Percentiles rank a stretch among this genome's conserved stretches.
phyloP scores from a whole-genome alignment of 139 green algal genomes.

The Micractinium sp. region DNA sequence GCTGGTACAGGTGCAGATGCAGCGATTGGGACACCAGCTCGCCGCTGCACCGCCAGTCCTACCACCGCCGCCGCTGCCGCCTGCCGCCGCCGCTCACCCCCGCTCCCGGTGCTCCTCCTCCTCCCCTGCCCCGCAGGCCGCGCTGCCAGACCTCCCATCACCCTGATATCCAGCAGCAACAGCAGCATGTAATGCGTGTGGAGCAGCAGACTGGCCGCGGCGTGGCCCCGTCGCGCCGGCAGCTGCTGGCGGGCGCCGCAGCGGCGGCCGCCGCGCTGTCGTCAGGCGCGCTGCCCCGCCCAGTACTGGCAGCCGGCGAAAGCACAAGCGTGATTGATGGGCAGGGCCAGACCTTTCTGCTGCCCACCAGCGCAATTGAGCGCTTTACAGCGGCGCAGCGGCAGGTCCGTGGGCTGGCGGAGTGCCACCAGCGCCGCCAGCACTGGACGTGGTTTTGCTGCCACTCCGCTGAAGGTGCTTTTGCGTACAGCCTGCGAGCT shows the following conservation, averaged over 20 bases:
- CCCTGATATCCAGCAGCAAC: not conserved
- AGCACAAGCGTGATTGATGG: constrained; percentile 37
- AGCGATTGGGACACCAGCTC: not conserved
- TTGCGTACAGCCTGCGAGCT: not conserved
- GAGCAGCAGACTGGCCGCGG: not conserved
- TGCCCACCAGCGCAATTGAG: constrained; percentile 4
- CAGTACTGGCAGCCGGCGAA: not conserved
- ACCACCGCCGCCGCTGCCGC: not conserved
- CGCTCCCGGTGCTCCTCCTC: not conserved
- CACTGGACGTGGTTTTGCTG: too few relatives aligned
- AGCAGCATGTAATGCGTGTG: not conserved
- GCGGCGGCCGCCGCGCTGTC: not conserved
- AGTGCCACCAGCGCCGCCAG: not conserved
- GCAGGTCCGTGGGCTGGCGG: not conserved
- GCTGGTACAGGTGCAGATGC: not conserved
- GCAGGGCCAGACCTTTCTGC: constrained; percentile 36
- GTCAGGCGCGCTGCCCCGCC: not conserved
- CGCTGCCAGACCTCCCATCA: not conserved
- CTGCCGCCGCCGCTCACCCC: not conserved
- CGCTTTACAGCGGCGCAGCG: constrained; percentile 29
- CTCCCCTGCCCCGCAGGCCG: not conserved
- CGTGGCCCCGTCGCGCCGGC: not conserved
- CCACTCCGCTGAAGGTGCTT: not conserved
- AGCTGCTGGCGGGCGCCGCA: constrained; percentile 10
- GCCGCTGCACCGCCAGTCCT: not conserved